Evolutionary conservation across 2,329 filamentous ascomycete species (phyloP), one percentile per base, ranked within the genome.

Genomic region (Aspergillus tamarii): DNA sequence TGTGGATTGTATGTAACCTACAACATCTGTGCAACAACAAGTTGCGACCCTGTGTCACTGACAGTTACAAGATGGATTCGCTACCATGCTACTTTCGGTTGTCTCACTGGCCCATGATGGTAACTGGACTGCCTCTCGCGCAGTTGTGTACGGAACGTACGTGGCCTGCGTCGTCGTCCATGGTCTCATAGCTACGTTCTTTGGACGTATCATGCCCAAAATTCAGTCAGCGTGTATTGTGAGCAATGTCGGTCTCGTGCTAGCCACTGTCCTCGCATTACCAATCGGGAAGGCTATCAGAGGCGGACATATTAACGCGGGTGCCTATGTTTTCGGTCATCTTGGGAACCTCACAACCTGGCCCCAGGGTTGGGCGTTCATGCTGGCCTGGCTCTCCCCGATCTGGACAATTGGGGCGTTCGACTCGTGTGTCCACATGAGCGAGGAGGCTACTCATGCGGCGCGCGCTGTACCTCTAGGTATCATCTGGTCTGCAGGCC

Each of bases 401-500:
- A 88, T 89, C 64, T 89, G 87, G 87, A 87, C 85, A 0, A 79
- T 78, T 52, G 78, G 77, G 0, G 82, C 79, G 1, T 87, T 88
- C 65, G 85, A 88, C 69, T 83, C 81, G 2, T 87, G 85, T 62
- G 84, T 85, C 9, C 84, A 88, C 67, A 87, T 89, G 80, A 84
- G 82, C 48, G 87, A 89, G 72, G 87, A 89, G 72, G 86, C 87
- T 0, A 77, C 83, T 52, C 87, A 89, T 74, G 87, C 87, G 1
- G 83, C 84, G 4, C 84, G 82, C 59, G 85, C 86, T 1, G 86
- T 88, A 1, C 87, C 87, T 0, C 80, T 85, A 57, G 87, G 86
- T 1, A 88, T 89, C 61, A 72, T 88, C 16, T 86, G 85, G 73
- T 84, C 84, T 1, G 84, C 86, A 55, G 85, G 67, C 11, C 65